These are phyloP conservation scores for Aurantiochytrium sp. DNA, from an alignment of 108 stramenopile species.

Conservation along the genomic window DNA sequence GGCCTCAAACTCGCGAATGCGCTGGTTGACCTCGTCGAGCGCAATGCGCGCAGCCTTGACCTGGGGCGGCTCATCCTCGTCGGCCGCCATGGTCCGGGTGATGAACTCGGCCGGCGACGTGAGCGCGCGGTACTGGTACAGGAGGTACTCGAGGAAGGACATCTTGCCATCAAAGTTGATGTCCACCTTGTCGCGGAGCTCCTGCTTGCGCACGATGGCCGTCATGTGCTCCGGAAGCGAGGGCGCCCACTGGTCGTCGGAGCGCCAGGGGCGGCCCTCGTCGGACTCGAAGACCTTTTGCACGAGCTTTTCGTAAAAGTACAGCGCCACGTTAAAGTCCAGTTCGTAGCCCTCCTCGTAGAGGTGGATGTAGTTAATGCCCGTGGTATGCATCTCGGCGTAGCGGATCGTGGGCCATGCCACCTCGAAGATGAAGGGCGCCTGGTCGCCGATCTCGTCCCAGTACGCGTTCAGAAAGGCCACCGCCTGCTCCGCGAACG, in stretches of 20 bases:
- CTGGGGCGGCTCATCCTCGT: not conserved
- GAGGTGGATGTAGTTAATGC: constrained; percentile 7
- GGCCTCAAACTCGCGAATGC: constrained; percentile 19
- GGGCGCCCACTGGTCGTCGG: not conserved
- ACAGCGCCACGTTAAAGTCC: constrained; percentile 32
- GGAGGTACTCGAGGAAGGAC: constrained; percentile 26
- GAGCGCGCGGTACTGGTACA: constrained; percentile 20
- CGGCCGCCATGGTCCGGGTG: not conserved
- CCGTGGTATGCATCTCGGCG: constrained; percentile 32
- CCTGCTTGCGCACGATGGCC: constrained; percentile 32
- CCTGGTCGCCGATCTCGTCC: constrained; percentile 32
- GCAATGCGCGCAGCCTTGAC: not conserved
- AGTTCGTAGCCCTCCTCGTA: constrained; percentile 33
- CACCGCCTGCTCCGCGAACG: constrained; percentile 2
- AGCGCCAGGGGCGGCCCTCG: not conserved
- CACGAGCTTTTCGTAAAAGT: constrained; percentile 30
- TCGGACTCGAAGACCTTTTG: not conserved
- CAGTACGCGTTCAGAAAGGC: constrained; percentile 27
- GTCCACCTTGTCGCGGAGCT: constrained; percentile 33
- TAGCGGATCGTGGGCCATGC: not conserved
- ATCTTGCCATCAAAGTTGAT: constrained; percentile 34
- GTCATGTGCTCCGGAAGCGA: constrained; percentile 24
- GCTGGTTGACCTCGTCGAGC: not conserved
- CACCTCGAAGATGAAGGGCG: constrained; percentile 11
- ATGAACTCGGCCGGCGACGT: not conserved